Evolutionary conservation across 164 flowering plant species (phyloP).

Genomic region (Protea cynaroides): DNA sequence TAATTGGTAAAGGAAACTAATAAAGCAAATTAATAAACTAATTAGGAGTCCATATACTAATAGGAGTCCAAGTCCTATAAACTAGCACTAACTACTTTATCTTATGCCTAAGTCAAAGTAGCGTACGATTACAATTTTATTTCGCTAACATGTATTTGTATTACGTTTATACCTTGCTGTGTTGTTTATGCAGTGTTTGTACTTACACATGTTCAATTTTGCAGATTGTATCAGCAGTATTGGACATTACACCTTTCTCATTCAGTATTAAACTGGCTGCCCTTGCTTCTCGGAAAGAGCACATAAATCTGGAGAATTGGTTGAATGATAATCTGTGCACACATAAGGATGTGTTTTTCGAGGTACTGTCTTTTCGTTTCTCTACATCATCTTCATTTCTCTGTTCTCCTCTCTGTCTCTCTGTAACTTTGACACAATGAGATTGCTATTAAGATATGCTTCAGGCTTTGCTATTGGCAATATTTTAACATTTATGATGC

Average conservation of each 20-base stretch:
- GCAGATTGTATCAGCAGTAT: constrained; percentile 61
- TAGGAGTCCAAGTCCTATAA: no score
- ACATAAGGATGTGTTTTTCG: constrained; percentile 58
- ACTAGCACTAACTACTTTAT: no score
- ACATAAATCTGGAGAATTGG: constrained; percentile 75
- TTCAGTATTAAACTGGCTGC: constrained; percentile 65
- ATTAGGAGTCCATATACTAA: no score
- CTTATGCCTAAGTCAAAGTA: no score
- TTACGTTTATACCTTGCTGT: background rate
- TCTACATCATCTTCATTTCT: no score
- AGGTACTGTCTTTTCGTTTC: constrained; percentile 32
- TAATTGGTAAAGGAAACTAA: no score
- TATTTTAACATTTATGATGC: background rate
- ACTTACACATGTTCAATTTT: background rate
- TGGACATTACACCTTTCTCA: constrained; percentile 60
- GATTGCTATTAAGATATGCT: background rate
- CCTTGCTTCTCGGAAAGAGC: constrained; percentile 61
- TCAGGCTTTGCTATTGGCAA: background rate
- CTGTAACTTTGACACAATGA: background rate
- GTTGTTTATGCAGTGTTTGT: background rate
- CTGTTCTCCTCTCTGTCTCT: background rate
- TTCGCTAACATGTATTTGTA: no score
- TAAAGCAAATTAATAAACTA: no score
- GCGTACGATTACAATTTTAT: no score
- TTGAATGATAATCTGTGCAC: constrained; percentile 43